A percentile compares a stretch with the other conserved stretches of the same genome.
These are phyloP conservation scores for Lepraria neglecta DNA, from an alignment of 495 filamentous ascomycete genomes.

Conservation along the genomic window DNA sequence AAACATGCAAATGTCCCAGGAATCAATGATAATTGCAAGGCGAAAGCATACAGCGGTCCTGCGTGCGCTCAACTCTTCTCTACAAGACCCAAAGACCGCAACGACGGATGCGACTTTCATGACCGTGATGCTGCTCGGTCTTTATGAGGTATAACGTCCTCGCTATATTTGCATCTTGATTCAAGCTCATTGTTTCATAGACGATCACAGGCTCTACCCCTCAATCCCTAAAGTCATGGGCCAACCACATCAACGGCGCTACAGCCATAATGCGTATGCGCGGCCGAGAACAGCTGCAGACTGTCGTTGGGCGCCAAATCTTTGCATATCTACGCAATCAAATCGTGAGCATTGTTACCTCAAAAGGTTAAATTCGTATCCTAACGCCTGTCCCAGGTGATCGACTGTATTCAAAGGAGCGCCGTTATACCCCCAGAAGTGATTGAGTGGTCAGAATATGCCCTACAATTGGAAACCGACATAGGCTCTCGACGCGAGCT, in stretches of 20 bases:
- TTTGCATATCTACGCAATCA: constrained; percentile 49
- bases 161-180: background rate
- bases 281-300: constrained; percentile 46
- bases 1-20: constrained; percentile 34
- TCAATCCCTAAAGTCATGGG: constrained; percentile 40
- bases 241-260: constrained; percentile 49
- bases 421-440: constrained; percentile 8
- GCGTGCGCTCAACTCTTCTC: constrained; percentile 46
- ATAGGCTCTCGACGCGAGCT: background rate
- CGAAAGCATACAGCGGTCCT: constrained; percentile 46
- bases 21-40: constrained; percentile 37
- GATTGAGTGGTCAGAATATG: constrained; percentile 14
- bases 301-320: constrained; percentile 40
- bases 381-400: constrained; percentile 12
- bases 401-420: constrained; percentile 19
- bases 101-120: constrained; percentile 57
- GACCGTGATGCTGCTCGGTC: constrained; percentile 52
- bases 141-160: constrained; percentile 31
- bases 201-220: constrained; percentile 11
- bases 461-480: background rate
- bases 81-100: constrained; percentile 48
- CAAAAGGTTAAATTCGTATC: background rate
- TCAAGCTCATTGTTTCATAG: constrained; percentile 3
- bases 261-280: constrained; percentile 48
- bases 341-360: constrained; percentile 36